These are phyloP conservation scores for Eucalyptus cloeziana DNA, from an alignment of 345 rosid genomes.

Conservation along the genomic window DNA sequence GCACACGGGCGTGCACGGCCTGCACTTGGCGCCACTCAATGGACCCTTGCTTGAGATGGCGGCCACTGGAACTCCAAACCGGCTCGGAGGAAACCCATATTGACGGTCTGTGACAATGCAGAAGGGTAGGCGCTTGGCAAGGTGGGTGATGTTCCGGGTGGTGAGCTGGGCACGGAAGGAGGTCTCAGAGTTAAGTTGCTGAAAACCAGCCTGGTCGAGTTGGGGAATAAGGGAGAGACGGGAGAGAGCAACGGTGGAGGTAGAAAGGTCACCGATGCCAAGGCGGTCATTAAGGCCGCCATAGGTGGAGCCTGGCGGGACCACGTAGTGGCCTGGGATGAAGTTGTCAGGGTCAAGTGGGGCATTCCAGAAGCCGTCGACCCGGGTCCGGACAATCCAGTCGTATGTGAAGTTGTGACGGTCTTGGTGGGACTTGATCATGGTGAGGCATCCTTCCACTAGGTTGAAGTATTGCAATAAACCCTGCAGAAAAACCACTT, in stretches of 20 bases:
- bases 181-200: constrained; percentile 69
- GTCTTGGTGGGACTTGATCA: constrained; percentile 52
- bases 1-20: constrained; percentile 67
- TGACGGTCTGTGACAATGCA: constrained; percentile 68
- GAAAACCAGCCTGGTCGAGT: constrained; percentile 45
- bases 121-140: constrained; percentile 48
- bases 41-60: constrained; percentile 76
- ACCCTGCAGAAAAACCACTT: constrained; percentile 39
- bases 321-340: constrained; percentile 43
- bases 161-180: constrained; percentile 75
- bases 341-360: constrained; percentile 50
- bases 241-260: constrained; percentile 69
- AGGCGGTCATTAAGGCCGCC: constrained; percentile 95
- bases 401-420: constrained; percentile 50
- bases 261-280: constrained; percentile 59
- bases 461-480: constrained; percentile 74
- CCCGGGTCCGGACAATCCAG: constrained; percentile 92
- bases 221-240: constrained; percentile 70
- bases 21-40: constrained; percentile 82
- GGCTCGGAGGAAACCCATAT: constrained; percentile 56
- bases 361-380: constrained; percentile 81
- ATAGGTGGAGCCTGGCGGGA: constrained; percentile 82
- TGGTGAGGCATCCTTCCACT: constrained; percentile 72
- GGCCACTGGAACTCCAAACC: constrained; percentile 75
- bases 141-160: constrained; percentile 27